Conservation (phyloP, 352 stramenopile species). For the Globisporangium perplexum region DNA sequence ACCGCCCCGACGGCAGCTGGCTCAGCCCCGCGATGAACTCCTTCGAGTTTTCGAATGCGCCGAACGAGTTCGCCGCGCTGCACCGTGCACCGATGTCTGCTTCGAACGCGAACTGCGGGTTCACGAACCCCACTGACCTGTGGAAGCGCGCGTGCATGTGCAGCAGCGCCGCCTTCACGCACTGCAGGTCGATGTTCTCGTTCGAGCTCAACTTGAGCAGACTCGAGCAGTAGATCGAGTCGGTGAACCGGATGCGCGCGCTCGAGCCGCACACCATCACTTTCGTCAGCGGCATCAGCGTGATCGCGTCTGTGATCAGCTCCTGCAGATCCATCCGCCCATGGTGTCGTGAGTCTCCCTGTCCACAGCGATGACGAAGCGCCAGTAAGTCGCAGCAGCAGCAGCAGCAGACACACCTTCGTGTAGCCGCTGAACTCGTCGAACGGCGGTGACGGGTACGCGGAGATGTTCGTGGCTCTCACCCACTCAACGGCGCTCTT, state of each 20-base stretch:
- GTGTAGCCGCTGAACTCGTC: conserved; percentile 5
- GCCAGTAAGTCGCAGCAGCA: background rate
- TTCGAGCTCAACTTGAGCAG: conserved; percentile 1
- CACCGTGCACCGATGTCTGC: background rate
- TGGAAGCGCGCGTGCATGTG: background rate
- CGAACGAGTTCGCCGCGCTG: background rate
- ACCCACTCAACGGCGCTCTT: background rate
- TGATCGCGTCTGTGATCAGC: background rate
- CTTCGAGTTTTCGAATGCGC: conserved; percentile 2
- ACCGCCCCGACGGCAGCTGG: background rate
- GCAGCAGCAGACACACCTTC: conserved; percentile 1
- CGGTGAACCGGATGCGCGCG: conserved; percentile 2
- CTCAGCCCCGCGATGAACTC: background rate
- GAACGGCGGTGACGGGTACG: background rate
- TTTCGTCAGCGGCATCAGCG: conserved; percentile 3
- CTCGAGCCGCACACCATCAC: conserved; percentile 1
- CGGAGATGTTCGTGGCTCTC: background rate
- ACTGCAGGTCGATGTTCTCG: background rate
- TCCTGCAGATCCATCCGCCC: too few species aligned
- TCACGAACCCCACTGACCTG: conserved; percentile 1
- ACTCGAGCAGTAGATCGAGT: background rate
- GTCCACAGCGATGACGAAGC: background rate
- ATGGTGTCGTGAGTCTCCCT: background rate
- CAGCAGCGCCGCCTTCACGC: background rate
- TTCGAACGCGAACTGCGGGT: conserved; percentile 7